phyloP scores from a whole-genome alignment of 805 yeast genomes.

The Candida incommunis region DNA sequence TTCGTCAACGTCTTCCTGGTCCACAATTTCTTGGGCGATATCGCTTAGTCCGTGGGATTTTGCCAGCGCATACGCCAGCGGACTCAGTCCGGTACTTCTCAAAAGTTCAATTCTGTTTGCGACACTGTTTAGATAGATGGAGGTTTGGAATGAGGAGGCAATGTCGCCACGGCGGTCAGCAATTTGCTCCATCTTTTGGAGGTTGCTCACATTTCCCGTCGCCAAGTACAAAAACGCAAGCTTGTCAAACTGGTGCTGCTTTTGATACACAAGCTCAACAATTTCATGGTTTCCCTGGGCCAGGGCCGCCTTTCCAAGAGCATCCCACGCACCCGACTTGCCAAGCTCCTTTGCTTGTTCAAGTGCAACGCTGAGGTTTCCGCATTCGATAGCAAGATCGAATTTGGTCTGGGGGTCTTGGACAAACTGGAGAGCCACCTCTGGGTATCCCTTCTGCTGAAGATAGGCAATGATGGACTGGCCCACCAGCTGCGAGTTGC shows the following conservation, averaged over 20 bases:
- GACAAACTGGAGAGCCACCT: constrained; percentile 92
- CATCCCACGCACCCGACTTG: constrained; percentile 59
- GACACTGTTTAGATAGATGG: constrained; percentile 60
- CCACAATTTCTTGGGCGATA: constrained; percentile 57
- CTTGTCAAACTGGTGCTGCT: constrained; percentile 73
- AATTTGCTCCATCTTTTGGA: constrained; percentile 74
- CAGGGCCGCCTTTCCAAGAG: constrained; percentile 73
- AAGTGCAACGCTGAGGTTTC: constrained; percentile 75
- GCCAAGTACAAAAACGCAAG: constrained; percentile 76
- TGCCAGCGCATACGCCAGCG: constrained; percentile 89
- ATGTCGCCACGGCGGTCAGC: constrained; percentile 79
- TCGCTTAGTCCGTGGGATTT: constrained; percentile 70
- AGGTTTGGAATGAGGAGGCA: constrained; percentile 68
- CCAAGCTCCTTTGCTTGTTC: constrained; percentile 74
- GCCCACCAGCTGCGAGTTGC: constrained; percentile 83
- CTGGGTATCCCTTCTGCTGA: constrained; percentile 93
- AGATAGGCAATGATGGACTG: constrained; percentile 92
- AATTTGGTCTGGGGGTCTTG: constrained; percentile 93
- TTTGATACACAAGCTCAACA: constrained; percentile 81
- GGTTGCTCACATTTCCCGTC: constrained; percentile 66
- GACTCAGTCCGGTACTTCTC: constrained; percentile 63
- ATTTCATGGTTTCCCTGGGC: constrained; percentile 77
- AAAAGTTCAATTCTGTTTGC: constrained; percentile 63
- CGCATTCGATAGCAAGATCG: constrained; percentile 89
- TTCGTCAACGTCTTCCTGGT: constrained; percentile 52